phyloP scores from a whole-genome alignment of 345 rosid species.

The Lepidium sativum region DNA sequence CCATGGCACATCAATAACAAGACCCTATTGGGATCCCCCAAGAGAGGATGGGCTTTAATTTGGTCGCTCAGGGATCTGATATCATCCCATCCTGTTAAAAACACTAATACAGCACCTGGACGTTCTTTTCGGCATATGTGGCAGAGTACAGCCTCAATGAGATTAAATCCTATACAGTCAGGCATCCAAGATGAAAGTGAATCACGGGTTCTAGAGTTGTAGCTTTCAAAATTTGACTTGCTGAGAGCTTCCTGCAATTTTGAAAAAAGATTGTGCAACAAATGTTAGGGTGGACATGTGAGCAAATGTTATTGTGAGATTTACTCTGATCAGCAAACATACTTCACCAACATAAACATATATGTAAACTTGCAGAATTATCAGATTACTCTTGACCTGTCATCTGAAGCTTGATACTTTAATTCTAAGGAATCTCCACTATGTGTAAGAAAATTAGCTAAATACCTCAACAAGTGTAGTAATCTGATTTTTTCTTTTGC shows the following conservation, averaged over 20 bases:
- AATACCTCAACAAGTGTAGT: slow-evolving; percentile 92
- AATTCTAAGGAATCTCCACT: slow-evolving; percentile 8
- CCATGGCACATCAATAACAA: slow-evolving; percentile 88
- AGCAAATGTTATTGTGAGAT: neutral
- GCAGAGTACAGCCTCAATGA: slow-evolving; percentile 90
- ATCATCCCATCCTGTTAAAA: slow-evolving; percentile 99
- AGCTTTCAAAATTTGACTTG: slow-evolving; percentile 76
- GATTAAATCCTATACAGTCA: slow-evolving; percentile 91
- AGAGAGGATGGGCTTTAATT: slow-evolving; percentile 91
- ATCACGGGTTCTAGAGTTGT: slow-evolving; percentile 79
- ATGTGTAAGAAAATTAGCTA: neutral
- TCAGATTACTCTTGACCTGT: neutral
- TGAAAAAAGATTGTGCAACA: neutral
- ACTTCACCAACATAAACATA: neutral
- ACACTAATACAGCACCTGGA: slow-evolving; percentile 85
- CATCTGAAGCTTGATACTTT: neutral
- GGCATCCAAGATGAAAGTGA: slow-evolving; percentile 88
- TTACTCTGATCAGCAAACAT: neutral
- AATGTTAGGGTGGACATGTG: neutral
- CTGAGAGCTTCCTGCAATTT: slow-evolving; percentile 76
- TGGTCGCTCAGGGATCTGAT: slow-evolving; percentile 88
- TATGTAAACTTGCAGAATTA: neutral
- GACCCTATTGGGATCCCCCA: slow-evolving; percentile 97
- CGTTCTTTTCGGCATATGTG: slow-evolving; percentile 96
- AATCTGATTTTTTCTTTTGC: slow-evolving; percentile 90